Evolutionary conservation across 106 monocot species (phyloP).

Genomic region (Dendrobium officinale): DNA sequence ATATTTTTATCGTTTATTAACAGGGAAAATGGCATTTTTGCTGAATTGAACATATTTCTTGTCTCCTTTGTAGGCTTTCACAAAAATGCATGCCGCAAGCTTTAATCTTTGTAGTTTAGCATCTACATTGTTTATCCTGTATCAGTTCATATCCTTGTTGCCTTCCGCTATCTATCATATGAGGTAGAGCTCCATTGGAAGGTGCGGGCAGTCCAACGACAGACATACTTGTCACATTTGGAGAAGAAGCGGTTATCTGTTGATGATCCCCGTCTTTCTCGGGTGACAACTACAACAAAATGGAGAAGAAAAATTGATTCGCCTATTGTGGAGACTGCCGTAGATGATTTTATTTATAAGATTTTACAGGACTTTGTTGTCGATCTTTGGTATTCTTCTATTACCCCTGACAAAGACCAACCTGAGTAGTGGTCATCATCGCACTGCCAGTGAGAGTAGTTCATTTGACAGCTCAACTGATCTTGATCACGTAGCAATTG

Average conservation of each 20-base stretch:
- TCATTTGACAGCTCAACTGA: too few species aligned
- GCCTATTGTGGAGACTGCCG: constrained; percentile 65
- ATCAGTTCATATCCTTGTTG: constrained; percentile 69
- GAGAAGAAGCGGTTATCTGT: constrained; percentile 57
- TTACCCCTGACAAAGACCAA: constrained; percentile 79
- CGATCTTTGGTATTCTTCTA: constrained; percentile 90
- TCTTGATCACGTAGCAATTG: too few species aligned
- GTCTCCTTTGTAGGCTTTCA: too few species aligned
- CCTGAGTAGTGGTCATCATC: too few species aligned
- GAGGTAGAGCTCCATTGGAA: constrained; percentile 79
- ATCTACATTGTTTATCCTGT: constrained; percentile 27
- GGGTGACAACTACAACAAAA: constrained; percentile 33
- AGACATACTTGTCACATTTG: constrained; percentile 59
- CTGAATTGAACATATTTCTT: too few species aligned
- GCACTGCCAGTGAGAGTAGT: too few species aligned
- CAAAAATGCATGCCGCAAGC: too few species aligned
- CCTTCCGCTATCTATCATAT: constrained; percentile 72
- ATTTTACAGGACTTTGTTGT: constrained; percentile 82
- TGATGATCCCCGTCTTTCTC: constrained; percentile 55
- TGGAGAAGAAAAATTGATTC: constrained; percentile 84
- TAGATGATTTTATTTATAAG: constrained; percentile 74
- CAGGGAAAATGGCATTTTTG: too few species aligned
- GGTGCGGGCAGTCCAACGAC: constrained; percentile 30
- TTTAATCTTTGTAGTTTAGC: too few species aligned
- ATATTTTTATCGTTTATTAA: too few species aligned